These are phyloP conservation scores for Tylopilus sp. DNA, from an alignment of 768 basidiomycete species.

Conservation along the genomic window DNA sequence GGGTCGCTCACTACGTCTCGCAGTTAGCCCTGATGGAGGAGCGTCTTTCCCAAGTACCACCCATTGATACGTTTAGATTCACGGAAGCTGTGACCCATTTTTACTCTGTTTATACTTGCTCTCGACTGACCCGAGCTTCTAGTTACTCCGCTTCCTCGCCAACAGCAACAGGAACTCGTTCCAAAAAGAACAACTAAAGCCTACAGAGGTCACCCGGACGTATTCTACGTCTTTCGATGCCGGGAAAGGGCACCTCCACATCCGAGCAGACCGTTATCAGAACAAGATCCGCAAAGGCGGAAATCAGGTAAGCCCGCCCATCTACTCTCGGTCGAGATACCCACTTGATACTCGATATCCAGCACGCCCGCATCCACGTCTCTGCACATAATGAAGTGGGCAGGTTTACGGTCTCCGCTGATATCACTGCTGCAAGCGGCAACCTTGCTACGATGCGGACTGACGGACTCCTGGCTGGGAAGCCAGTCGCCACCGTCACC, in stretches of 20 bases:
- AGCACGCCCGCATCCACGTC: constrained; percentile 26
- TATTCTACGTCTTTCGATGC: constrained; percentile 16
- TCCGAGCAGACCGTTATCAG: constrained; percentile 28
- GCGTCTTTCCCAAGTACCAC: constrained; percentile 18
- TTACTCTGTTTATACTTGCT: not conserved
- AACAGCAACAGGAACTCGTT: constrained; percentile 25
- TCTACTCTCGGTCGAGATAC: not conserved
- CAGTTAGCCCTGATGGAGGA: constrained; percentile 22
- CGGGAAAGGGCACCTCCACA: constrained; percentile 13
- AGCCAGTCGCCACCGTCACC: constrained; percentile 35
- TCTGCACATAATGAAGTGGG: constrained; percentile 17
- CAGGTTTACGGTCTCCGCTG: constrained; percentile 22
- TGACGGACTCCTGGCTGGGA: constrained; percentile 28
- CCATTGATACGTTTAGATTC: constrained; percentile 26
- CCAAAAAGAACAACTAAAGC: constrained; percentile 27
- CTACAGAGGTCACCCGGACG: constrained; percentile 20
- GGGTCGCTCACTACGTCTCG: constrained; percentile 30
- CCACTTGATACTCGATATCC: not conserved
- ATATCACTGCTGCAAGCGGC: constrained; percentile 11
- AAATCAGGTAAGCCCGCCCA: constrained; percentile 34
- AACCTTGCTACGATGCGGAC: constrained; percentile 21
- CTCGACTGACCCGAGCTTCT: not conserved
- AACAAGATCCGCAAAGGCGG: constrained; percentile 29
- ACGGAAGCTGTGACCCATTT: constrained; percentile 16
- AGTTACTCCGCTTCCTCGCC: constrained; percentile 28